Base-by-base conservation (phyloP, 345 rosid genomes). In the Brassica rapa region DNA sequence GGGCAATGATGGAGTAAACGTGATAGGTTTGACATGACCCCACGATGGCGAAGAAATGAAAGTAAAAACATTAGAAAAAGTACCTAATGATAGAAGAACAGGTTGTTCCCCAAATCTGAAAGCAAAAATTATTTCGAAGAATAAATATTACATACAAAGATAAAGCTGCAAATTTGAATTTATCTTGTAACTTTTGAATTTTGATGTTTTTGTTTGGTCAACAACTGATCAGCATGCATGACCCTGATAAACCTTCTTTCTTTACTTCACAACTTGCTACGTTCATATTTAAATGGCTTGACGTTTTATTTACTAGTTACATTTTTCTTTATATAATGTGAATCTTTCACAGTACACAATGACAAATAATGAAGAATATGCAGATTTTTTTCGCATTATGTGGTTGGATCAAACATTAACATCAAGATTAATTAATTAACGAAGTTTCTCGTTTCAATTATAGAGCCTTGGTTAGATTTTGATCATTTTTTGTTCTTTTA, bases 81-180 rank as follows among this genome's bases (percentile, higher is more conserved):
- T 78, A 78, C 68, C 82, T 66, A 67, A 85, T 77, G 41, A 80
- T 73, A 81, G 85, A 73, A 60, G 11, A 76, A 78, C 76, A 81
- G 84, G 87, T 84, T 83, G 90, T 86, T 77, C 80, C 56, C 86
- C 82, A 78, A 72, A 76, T 62, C 66, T 27, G 75, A 83, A 82
- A 55, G 82, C 82, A 74, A 78, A 55, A 8, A 21, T 62, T 39
- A 19, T 77, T 62, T 82, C 70, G 75, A 82, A 64, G 82, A 67
- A 76, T 76, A 67, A 76, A 76, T 76, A 57, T 66, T 66, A 39
- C 8, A 89, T 84, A 55, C 61, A 14, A 4, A 37, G 12, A 57
- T 59, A 62, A 79, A 79, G 74, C 78, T 73, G 71, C 70, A 68
- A 68, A 7, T 79, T 79, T 73, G 60, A 68, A 68, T 9, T 72